Evolutionary conservation across 495 filamentous ascomycete species (phyloP).

Genomic region (Penicillium cataractarum): DNA sequence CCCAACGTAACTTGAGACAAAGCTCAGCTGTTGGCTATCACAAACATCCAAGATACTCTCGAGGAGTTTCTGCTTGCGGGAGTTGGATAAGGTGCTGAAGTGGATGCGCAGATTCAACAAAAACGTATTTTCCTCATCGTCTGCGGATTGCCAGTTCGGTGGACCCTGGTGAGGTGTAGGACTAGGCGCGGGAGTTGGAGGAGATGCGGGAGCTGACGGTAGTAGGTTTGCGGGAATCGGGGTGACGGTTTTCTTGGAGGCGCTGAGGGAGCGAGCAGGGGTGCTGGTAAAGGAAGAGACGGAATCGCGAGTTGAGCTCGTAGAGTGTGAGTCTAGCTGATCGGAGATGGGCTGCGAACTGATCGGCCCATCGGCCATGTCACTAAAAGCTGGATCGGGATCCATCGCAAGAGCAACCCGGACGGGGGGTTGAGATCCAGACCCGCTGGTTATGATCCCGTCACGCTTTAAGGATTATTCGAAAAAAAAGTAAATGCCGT

Average conservation of each 20-base stretch:
- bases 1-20: conserved; percentile 90
- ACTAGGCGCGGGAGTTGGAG: conserved; percentile 70
- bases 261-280: conserved; percentile 55
- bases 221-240: conserved; percentile 61
- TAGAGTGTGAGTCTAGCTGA: conserved; percentile 38
- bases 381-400: conserved; percentile 37
- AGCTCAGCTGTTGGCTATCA: conserved; percentile 91
- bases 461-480: not conserved
- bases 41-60: conserved; percentile 88
- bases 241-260: conserved; percentile 53
- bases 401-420: conserved; percentile 30
- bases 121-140: conserved; percentile 60
- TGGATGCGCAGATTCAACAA: conserved; percentile 57
- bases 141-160: conserved; percentile 60
- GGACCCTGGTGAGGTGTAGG: conserved; percentile 64
- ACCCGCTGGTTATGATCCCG: not conserved
- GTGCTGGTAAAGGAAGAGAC: conserved; percentile 39
- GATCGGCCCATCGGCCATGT: conserved; percentile 35
- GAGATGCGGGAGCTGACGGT: conserved; percentile 68
- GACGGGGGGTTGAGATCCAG: conserved; percentile 10
- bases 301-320: conserved; percentile 35
- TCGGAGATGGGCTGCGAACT: conserved; percentile 35
- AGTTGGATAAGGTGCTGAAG: conserved; percentile 57
- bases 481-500: not conserved
- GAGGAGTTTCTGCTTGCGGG: conserved; percentile 66